These are phyloP conservation scores for Venturia asperata DNA, from an alignment of 2,329 filamentous ascomycete species.

Conservation along the genomic window DNA sequence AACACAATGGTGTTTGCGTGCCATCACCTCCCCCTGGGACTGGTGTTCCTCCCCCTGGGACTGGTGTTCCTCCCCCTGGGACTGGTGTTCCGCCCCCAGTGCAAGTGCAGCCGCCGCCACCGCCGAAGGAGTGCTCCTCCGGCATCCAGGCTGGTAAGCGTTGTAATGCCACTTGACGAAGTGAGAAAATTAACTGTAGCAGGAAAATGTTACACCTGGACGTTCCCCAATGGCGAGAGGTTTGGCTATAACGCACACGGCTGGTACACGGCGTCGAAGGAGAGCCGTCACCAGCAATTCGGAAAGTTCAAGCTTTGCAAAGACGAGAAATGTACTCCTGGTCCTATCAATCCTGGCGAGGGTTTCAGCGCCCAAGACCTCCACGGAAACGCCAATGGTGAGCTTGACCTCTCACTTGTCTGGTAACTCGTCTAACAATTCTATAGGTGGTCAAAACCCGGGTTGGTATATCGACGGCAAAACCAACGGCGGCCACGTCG, in stretches of 20 bases:
- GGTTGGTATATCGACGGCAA: conserved; percentile 7
- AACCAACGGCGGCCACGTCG: conserved; percentile 12
- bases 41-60: too few species aligned
- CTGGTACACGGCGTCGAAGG: conserved; percentile 16
- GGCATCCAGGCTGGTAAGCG: conserved; percentile 11
- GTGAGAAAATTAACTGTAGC: neutral
- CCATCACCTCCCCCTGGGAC: neutral
- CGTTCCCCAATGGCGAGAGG: neutral
- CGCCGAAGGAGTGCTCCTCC: neutral
- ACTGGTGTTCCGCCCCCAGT: too few species aligned
- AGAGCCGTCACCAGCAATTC: conserved; percentile 11
- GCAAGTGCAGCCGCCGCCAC: neutral
- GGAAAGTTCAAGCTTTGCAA: conserved; percentile 16
- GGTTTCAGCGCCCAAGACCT: conserved; percentile 10
- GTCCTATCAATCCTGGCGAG: conserved; percentile 4
- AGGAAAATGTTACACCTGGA: conserved; percentile 18
- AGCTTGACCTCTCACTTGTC: neutral
- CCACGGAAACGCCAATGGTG: conserved; percentile 13
- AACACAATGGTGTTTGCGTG: neutral
- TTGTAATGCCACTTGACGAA: neutral
- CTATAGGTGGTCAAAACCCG: neutral
- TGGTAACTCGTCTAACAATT: neutral
- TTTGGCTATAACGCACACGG: conserved; percentile 8
- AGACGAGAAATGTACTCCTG: conserved; percentile 9
- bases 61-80: too few species aligned